Evolutionary conservation across 495 filamentous ascomycete genomes (phyloP).

Genomic region (Penicillium salamii): DNA sequence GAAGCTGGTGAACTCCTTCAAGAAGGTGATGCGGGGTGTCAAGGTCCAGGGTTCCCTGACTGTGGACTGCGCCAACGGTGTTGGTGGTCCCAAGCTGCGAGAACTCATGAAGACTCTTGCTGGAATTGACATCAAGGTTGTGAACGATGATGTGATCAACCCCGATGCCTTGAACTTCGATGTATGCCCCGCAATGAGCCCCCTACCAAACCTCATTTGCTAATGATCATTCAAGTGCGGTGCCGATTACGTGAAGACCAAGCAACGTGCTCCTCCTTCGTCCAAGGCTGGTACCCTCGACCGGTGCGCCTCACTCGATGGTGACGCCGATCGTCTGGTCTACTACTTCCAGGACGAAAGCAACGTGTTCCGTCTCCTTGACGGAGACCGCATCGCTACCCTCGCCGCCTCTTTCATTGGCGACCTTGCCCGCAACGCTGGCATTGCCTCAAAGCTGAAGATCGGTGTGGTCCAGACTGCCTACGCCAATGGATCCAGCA

Average conservation of each 20-base stretch:
- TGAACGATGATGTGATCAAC: conserved; percentile 87
- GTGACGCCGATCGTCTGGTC: conserved; percentile 91
- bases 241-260: conserved; percentile 96
- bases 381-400: conserved; percentile 95
- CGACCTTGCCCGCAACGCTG: conserved; percentile 76
- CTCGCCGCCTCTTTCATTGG: conserved; percentile 92
- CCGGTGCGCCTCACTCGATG: conserved; percentile 89
- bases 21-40: conserved; percentile 70
- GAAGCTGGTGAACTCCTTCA: conserved; percentile 80
- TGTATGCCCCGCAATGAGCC: conserved; percentile 42
- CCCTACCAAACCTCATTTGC: background rate
- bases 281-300: conserved; percentile 72
- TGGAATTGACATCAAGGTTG: conserved; percentile 74
- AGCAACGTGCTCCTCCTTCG: conserved; percentile 82
- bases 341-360: conserved; percentile 91
- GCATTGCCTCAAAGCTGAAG: conserved; percentile 72
- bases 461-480: conserved; percentile 96
- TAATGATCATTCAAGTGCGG: conserved; percentile 62
- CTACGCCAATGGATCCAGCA: conserved; percentile 96
- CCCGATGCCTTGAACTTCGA: conserved; percentile 86
- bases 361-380: conserved; percentile 80
- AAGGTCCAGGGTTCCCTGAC: conserved; percentile 69
- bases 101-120: conserved; percentile 84
- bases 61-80: conserved; percentile 95
- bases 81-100: conserved; percentile 86